Base-by-base conservation (phyloP, 2,329 filamentous ascomycete species). In the Aureobasidium sp. region DNA sequence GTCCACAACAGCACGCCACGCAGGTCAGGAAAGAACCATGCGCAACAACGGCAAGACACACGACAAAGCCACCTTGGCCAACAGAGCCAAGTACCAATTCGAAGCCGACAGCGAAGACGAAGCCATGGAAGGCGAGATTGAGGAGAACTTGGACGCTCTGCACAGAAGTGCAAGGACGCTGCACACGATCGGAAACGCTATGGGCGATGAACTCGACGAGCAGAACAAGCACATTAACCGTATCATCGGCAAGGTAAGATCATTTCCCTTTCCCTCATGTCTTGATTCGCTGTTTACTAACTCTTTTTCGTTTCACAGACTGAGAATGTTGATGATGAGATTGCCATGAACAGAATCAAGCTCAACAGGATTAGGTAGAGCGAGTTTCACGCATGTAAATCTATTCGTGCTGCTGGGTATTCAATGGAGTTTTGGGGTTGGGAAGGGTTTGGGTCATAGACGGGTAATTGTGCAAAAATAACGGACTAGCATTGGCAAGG, bases 241-340 rank as follows among this genome's bases (percentile, higher is more conserved):
- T 62, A 90, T 96, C 69, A 88, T 83, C 65, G 78, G 78, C 65
- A 95, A 95, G 87, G 88, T 88, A 75, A 7, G 35, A 29, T 29
- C n/a, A 13, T 37, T 29, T 9, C 3, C 21, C 6, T 37, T 11
- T 13, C 29, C 19, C 60, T 29, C 37, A n/a, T 19, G 46, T 4
- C 17, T 19, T 11, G n/a, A 19, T 33, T n/a, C 15, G 2, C 25
- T 31, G 21, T 8, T 4, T 7, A 33, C 37, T 54, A 21, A 42
- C 69, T 73, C 66, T 73, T 60, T 19, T 51, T 49, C 73, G 60
- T 19, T 51, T 49, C 51, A 63, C 47, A 47, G 89, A 93, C 86
- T 75, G 90, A 95, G 71, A 82, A 80, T 67, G 89, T 95, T 66
- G 88, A 91, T 73, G 88, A 93, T 66, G 83, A 88, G 69, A 89